Base-by-base conservation (phyloP, 495 filamentous ascomycete species). In the Acidomyces sp. region DNA sequence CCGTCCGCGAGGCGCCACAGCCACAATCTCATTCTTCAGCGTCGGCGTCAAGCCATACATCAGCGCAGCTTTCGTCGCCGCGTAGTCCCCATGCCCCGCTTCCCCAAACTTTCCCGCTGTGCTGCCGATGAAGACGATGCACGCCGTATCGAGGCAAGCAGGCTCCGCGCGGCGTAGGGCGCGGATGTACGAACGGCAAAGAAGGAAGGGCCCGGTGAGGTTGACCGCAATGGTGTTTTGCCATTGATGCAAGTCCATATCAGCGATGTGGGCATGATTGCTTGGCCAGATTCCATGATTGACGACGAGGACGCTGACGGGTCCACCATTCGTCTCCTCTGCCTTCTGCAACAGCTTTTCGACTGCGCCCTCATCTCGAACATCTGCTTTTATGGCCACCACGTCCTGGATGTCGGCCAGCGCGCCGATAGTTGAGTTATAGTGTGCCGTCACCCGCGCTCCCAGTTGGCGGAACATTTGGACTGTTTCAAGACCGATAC, bases 31-130 rank as follows among this genome's bases (percentile, higher is more conserved):
- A 21, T 48, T 52, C 39, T 52, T 52, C 6, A 49, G 45, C n/a
- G 49, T 38, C 3, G 41, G 45, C 25, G 29, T 29, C 12, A 52
- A 20, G 5, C 49, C 49, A 35, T 52, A 52, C 49, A 48, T 48
- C 6, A 52, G 35, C 5, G 49, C 49, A 5, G 45, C 22, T 24
- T 52, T 52, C 6, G 39, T 9, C 0, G 39, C 45, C 9, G 45
- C 26, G 41, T 52, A 52, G 49, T 52, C 49, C 34, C 37, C 49
- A 18, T 52, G 49, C 16, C 38, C 22, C 16, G 39, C 39, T 23
- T 52, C 49, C 19, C 49, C 49, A 26, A 46, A 48, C 22, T 52
- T 52, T 34, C 49, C 45, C 3, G 49, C 45, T 12, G 49, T 52
- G 24, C 32, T 39, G 23, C 49, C 49, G 20, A 48, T 42, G 36